A percentile compares a stretch with the other conserved stretches of the same genome.
These are phyloP conservation scores for Didymella keratinophila DNA, from an alignment of 2,329 filamentous ascomycete genomes.

Conservation along the genomic window DNA sequence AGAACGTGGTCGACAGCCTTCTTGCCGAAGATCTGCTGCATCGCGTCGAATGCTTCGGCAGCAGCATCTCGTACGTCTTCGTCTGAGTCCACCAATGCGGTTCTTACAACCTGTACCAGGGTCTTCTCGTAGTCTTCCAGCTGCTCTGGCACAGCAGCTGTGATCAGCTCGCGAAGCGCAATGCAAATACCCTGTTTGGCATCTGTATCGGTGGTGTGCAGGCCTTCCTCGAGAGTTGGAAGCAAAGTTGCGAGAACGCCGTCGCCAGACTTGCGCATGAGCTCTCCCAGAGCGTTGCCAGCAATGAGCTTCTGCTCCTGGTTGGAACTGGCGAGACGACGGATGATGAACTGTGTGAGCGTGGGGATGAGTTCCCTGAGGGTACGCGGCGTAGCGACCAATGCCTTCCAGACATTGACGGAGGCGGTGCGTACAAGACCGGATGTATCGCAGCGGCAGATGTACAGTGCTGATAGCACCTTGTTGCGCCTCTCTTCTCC, in stretches of 20 bases:
- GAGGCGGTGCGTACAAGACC: conserved; percentile 88
- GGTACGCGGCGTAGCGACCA: conserved; percentile 89
- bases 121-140: conserved; percentile 95
- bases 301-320: conserved; percentile 99
- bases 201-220: conserved; percentile 90
- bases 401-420: conserved; percentile 93
- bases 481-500: conserved; percentile 97
- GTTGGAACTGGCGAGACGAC: conserved; percentile 90
- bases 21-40: conserved; percentile 94
- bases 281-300: conserved; percentile 92
- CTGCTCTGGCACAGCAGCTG: conserved; percentile 84
- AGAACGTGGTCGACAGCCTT: conserved; percentile 93
- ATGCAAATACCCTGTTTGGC: conserved; percentile 98
- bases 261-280: conserved; percentile 96
- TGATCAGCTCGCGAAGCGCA: conserved; percentile 90
- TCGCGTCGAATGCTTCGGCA: conserved; percentile 93
- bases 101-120: conserved; percentile 91
- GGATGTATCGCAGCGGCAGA: conserved; percentile 96
- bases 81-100: conserved; percentile 88
- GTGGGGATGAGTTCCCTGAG: conserved; percentile 96
- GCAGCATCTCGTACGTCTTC: conserved; percentile 92
- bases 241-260: conserved; percentile 86
- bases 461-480: conserved; percentile 95
- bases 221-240: conserved; percentile 89
- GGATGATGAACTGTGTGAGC: conserved; percentile 92